Evolutionary conservation across 768 basidiomycete genomes (phyloP).

Genomic region (Strobilomyces dryophilus): DNA sequence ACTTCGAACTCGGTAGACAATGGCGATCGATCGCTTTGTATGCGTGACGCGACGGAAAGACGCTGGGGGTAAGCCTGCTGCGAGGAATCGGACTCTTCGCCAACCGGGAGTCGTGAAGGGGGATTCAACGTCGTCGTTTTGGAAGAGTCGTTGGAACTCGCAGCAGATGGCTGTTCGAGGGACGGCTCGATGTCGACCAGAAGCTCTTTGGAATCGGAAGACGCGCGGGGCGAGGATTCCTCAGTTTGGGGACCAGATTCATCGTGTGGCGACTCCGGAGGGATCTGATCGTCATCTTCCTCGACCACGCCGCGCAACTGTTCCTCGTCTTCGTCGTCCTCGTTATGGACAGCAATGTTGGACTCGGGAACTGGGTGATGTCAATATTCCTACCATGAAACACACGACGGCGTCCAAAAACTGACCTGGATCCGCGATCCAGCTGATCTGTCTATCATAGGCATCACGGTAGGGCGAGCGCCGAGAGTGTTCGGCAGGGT

Average conservation of each 20-base stretch:
- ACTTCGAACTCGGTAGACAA: slow-evolving; percentile 44
- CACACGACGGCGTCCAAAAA: slow-evolving; percentile 2
- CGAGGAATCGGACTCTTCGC: slow-evolving; percentile 49
- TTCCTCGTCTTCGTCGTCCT: slow-evolving; percentile 43
- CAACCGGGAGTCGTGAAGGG: slow-evolving; percentile 36
- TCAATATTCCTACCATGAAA: slow-evolving; percentile 10
- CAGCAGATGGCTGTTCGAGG: slow-evolving; percentile 43
- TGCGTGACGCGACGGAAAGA: slow-evolving; percentile 59
- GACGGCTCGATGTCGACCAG: slow-evolving; percentile 62
- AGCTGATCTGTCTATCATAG: slow-evolving; percentile 62
- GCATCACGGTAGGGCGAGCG: slow-evolving; percentile 49
- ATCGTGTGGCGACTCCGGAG: slow-evolving; percentile 46
- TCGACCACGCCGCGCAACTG: slow-evolving; percentile 33
- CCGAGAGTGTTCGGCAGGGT: slow-evolving; percentile 51
- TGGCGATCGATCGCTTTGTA: slow-evolving; percentile 59
- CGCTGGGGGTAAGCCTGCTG: slow-evolving; percentile 52
- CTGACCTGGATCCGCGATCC: slow-evolving; percentile 72
- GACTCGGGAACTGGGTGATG: slow-evolving; percentile 48
- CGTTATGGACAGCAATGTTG: slow-evolving; percentile 59
- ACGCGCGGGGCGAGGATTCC: slow-evolving; percentile 52
- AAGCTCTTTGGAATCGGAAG: slow-evolving; percentile 57
- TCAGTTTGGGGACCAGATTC: slow-evolving; percentile 46
- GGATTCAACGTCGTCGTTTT: slow-evolving; percentile 42
- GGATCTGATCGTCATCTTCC: slow-evolving; percentile 49
- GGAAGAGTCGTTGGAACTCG: slow-evolving; percentile 47